Base-by-base conservation (phyloP, 495 filamentous ascomycete species). In the Friedmanniomyces endolithicus region DNA sequence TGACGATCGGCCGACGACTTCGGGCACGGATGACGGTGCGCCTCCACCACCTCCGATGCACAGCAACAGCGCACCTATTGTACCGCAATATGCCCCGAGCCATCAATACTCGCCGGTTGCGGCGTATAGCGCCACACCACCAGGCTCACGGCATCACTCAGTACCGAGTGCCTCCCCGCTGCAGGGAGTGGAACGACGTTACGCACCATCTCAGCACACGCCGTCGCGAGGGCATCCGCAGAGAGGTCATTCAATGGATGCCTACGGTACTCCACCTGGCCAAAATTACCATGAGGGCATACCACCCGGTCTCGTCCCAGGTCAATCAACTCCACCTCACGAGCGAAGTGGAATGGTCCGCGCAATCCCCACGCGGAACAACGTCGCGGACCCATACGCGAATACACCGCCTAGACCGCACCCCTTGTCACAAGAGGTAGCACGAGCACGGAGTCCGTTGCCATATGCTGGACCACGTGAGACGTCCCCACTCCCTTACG, bases 11-110 rank as follows among this genome's bases (percentile, higher is more conserved):
- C 47, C 47, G 14, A 1, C 17, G 19, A 50, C 47, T 9, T 31
- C 47, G 19, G 47, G 29, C 16, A 33, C 47, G 8, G 67, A 67
- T 40, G 64, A 56, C 37, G n/a, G 55, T 31, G 29, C 57, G 17
- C 70, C 70, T 23, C 70, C 70, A 19, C 69, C 70, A 34, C 68
- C 68, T 11, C 70, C 70, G 6, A 60, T 63, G 24, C 70, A 72
- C 45, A 58, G 68, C 37, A 70, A 61, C 50, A 66, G 64, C 44
- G 65, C 67, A 11, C 52, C 66, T 1, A 52, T 59, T 19, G 49
- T 62, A 24, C 53, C 50, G 24, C 57, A 53, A 1, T 64, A 39
- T 24, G 16, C 52, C 6, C 19, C 4, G 8, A 23, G n/a, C 12
- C 33, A 41, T 19, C 49, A 24, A 6, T 57, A 55, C 6, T 49